These are phyloP conservation scores for Tolypocladium endophyticum DNA, from an alignment of 2,329 filamentous ascomycete genomes.

Conservation along the genomic window DNA sequence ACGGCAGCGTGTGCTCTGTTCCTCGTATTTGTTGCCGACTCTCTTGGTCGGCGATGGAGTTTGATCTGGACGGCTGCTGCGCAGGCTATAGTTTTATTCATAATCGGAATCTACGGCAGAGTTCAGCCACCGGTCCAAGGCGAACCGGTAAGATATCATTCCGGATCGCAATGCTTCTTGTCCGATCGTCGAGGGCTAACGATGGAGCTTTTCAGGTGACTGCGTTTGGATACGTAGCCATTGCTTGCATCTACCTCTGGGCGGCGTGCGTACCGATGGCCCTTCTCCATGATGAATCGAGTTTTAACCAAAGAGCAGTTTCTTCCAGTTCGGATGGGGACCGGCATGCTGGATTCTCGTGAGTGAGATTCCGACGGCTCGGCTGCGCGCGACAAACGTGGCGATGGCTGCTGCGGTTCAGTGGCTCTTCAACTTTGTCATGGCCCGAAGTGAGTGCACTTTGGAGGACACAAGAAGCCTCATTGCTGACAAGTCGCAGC, in stretches of 20 bases:
- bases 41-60: slow-evolving; percentile 50
- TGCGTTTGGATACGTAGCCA: slow-evolving; percentile 57
- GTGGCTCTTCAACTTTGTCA: slow-evolving; percentile 66
- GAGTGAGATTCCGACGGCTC: slow-evolving; percentile 55
- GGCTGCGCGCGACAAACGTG: slow-evolving; percentile 57
- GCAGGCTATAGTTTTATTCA: slow-evolving; percentile 53
- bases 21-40: slow-evolving; percentile 57
- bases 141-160: slow-evolving; percentile 23
- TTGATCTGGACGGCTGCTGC: slow-evolving; percentile 55
- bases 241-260: slow-evolving; percentile 64
- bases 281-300: not conserved
- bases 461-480: not conserved
- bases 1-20: slow-evolving; percentile 53
- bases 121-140: slow-evolving; percentile 46
- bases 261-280: slow-evolving; percentile 31
- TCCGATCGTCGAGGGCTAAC: not conserved
- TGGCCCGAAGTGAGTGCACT: slow-evolving; percentile 40
- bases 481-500: slow-evolving; percentile 16
- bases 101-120: slow-evolving; percentile 61
- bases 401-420: slow-evolving; percentile 58
- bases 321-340: slow-evolving; percentile 63
- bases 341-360: slow-evolving; percentile 65
- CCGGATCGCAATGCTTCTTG: not conserved
- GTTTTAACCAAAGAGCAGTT: slow-evolving; percentile 19
- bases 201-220: slow-evolving; percentile 32